These are phyloP conservation scores for Crithidia sp. DNA, from an alignment of 208 protist species.

Conservation along the genomic window DNA sequence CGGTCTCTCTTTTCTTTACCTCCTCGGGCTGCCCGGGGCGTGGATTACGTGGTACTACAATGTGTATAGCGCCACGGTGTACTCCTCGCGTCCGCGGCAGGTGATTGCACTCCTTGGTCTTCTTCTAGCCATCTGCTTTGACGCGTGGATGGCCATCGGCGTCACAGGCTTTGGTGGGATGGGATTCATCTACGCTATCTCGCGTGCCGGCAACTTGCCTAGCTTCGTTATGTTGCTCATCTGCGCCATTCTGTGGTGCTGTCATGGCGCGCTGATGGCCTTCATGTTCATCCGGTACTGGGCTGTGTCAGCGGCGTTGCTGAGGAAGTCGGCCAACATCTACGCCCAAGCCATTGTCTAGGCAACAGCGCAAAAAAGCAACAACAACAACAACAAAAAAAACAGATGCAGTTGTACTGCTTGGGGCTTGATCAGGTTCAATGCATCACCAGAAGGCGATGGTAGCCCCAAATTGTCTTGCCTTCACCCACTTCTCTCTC, in stretches of 20 bases:
- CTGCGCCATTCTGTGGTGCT: slow-evolving; percentile 68
- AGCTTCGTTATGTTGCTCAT: slow-evolving; percentile 59
- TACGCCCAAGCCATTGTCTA: slow-evolving; percentile 47
- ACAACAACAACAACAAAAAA: background rate
- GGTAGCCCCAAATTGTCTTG: background rate
- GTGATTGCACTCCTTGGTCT: slow-evolving; percentile 67
- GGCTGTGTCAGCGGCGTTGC: slow-evolving; percentile 33
- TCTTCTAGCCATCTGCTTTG: slow-evolving; percentile 63
- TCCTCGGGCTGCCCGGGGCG: slow-evolving; percentile 79
- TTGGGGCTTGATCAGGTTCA: too few relatives aligned
- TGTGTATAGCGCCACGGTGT: slow-evolving; percentile 56
- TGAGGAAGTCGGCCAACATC: slow-evolving; percentile 36
- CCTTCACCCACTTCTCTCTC: background rate
- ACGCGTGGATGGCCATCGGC: slow-evolving; percentile 86
- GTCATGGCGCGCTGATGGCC: slow-evolving; percentile 60
- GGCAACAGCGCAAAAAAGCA: background rate
- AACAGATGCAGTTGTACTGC: background rate
- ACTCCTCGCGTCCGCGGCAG: slow-evolving; percentile 46
- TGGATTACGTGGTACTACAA: slow-evolving; percentile 90
- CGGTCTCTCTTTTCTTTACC: slow-evolving; percentile 84
- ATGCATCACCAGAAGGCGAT: too few relatives aligned
- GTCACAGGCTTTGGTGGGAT: slow-evolving; percentile 71
- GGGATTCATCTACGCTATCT: slow-evolving; percentile 74
- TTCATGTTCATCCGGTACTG: slow-evolving; percentile 63
- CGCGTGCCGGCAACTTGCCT: background rate